Evolutionary conservation across 768 basidiomycete genomes (phyloP).

Genomic region (Amanita muscaria): DNA sequence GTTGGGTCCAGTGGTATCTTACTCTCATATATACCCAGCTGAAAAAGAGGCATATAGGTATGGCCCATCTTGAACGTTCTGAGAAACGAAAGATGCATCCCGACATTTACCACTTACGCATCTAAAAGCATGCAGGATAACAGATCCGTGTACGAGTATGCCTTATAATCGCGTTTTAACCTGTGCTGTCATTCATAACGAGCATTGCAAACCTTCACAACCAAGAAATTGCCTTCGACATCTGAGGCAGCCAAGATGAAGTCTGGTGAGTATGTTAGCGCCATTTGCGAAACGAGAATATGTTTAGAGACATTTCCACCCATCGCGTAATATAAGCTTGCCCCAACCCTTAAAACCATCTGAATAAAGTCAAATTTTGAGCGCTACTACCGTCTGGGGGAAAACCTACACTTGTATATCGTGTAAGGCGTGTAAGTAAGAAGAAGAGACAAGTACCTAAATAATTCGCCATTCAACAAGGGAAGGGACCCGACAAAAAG

Average conservation of each 20-base stretch:
- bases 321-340: constrained; percentile 62
- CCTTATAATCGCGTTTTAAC: constrained; percentile 40
- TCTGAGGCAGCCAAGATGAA: constrained; percentile 71
- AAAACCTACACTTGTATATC: constrained; percentile 84
- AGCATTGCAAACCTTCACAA: constrained; percentile 78
- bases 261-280: constrained; percentile 34
- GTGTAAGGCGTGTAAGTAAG: constrained; percentile 80
- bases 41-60: constrained; percentile 78
- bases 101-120: constrained; percentile 41
- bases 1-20: constrained; percentile 76
- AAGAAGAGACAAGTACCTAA: constrained; percentile 73
- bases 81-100: background rate
- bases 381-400: background rate
- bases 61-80: constrained; percentile 59
- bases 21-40: constrained; percentile 78
- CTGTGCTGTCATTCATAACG: too few relatives aligned
- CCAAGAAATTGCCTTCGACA: constrained; percentile 84
- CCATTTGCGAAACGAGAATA: background rate
- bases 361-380: constrained; percentile 18
- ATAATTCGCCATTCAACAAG: background rate
- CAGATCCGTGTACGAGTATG: constrained; percentile 80
- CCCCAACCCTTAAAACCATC: constrained; percentile 83
- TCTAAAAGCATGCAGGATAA: constrained; percentile 90
- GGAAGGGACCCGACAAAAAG: background rate
- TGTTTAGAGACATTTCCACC: constrained; percentile 68